phyloP scores from a whole-genome alignment of 1,139 yeast genomes.

The Candida neerlandica region DNA sequence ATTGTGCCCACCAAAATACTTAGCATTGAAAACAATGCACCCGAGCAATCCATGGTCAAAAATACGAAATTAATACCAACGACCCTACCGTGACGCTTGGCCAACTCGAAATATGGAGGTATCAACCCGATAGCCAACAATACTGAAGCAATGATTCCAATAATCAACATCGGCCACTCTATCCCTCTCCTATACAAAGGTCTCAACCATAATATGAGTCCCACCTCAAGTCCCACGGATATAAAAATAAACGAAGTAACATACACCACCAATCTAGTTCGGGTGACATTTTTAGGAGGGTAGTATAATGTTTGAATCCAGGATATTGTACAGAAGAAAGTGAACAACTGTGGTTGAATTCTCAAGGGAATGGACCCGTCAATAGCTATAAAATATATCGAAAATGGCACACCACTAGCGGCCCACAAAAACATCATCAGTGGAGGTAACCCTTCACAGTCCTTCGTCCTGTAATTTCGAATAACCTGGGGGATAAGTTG shows the following conservation, averaged over 20 bases:
- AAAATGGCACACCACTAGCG: constrained; percentile 78
- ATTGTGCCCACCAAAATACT: constrained; percentile 62
- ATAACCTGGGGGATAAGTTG: constrained; percentile 86
- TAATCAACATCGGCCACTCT: constrained; percentile 75
- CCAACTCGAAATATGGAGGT: constrained; percentile 87
- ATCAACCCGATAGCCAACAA: constrained; percentile 74
- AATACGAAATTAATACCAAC: constrained; percentile 88
- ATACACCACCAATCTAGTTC: constrained; percentile 37
- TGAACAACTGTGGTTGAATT: constrained; percentile 85
- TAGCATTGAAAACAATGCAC: constrained; percentile 76
- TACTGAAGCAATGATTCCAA: constrained; percentile 80
- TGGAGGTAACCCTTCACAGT: constrained; percentile 85
- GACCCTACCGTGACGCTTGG: constrained; percentile 78
- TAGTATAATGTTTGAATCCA: constrained; percentile 79
- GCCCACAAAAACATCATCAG: constrained; percentile 86
- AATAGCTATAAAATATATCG: constrained; percentile 74
- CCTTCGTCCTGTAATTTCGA: constrained; percentile 69
- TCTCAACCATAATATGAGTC: constrained; percentile 71
- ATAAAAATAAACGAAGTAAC: constrained; percentile 42
- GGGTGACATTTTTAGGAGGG: constrained; percentile 61
- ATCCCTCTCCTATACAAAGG: constrained; percentile 61
- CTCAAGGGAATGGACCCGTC: constrained; percentile 75
- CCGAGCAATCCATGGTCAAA: constrained; percentile 71
- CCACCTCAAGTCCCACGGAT: constrained; percentile 66
- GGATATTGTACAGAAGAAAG: constrained; percentile 65